Percentiles rank a stretch among this genome's conserved stretches.
Evolutionary conservation across 768 basidiomycete genomes (phyloP).

Genomic region (Gymnopilus dilepis): DNA sequence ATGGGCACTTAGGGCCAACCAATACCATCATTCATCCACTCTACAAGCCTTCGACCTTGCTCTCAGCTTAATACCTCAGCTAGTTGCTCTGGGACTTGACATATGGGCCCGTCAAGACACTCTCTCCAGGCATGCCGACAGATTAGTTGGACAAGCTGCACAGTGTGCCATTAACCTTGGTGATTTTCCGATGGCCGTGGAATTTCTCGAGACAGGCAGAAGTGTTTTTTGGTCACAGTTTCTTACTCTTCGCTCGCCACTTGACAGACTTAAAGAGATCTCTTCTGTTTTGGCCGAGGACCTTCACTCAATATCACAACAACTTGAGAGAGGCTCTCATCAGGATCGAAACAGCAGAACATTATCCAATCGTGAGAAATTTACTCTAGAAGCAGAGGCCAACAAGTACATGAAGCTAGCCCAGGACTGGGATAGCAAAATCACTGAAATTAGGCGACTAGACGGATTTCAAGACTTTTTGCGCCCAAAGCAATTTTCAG

Average conservation of each 20-base stretch:
- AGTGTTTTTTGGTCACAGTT: conserved; percentile 21
- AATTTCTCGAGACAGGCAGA: conserved; percentile 19
- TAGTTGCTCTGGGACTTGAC: conserved; percentile 14
- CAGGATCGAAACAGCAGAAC: conserved; percentile 1
- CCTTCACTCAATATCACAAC: conserved; percentile 1
- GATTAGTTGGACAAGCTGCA: conserved; percentile 16
- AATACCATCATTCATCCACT: conserved; percentile 8
- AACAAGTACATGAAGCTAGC: conserved; percentile 2
- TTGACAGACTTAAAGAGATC: conserved; percentile 13
- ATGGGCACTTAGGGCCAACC: conserved; percentile 13
- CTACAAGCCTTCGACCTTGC: conserved; percentile 16
- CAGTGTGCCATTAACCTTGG: conserved; percentile 11
- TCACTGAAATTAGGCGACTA: conserved; percentile 10
- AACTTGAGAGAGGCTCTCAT: conserved; percentile 13
- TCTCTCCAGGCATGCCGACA: conserved; percentile 1
- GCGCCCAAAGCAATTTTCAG: conserved; percentile 2
- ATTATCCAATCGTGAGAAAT: background rate
- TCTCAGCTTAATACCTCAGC: conserved; percentile 8
- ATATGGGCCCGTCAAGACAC: conserved; percentile 13
- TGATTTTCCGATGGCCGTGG: conserved; percentile 12
- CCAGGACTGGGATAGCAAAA: conserved; percentile 8
- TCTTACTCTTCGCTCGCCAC: conserved; percentile 16
- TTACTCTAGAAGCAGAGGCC: conserved; percentile 13
- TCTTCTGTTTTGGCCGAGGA: conserved; percentile 10
- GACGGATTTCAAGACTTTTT: conserved; percentile 20